Evolutionary conservation across 2,329 filamentous ascomycete genomes (phyloP).

Genomic region (Claviceps spartinae): DNA sequence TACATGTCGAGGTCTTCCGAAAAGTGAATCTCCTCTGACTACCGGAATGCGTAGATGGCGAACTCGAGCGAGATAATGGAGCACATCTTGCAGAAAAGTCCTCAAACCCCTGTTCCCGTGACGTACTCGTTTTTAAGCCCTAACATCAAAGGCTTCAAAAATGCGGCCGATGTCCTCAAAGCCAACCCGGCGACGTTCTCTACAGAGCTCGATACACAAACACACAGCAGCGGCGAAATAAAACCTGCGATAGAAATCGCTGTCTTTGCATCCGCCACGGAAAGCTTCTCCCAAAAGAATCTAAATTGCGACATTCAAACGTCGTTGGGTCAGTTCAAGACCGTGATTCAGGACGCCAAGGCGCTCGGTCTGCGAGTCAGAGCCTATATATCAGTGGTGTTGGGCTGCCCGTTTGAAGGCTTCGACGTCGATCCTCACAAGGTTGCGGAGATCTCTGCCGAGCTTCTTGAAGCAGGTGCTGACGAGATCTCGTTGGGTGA

Average conservation of each 20-base stretch:
- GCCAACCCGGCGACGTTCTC: constrained; percentile 34
- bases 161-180: constrained; percentile 42
- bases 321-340: constrained; percentile 55
- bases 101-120: constrained; percentile 40
- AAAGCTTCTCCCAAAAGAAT: constrained; percentile 68
- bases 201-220: constrained; percentile 33
- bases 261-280: constrained; percentile 71
- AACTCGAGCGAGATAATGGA: constrained; percentile 63
- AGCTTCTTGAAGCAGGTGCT: constrained; percentile 70
- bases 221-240: constrained; percentile 22
- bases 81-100: constrained; percentile 47
- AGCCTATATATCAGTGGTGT: constrained; percentile 67
- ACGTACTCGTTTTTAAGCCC: constrained; percentile 73
- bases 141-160: constrained; percentile 58
- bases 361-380: constrained; percentile 52
- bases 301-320: constrained; percentile 68
- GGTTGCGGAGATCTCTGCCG: constrained; percentile 53
- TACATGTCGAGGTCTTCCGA: not conserved
- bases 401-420: constrained; percentile 67
- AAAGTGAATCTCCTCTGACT: not conserved
- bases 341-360: constrained; percentile 57
- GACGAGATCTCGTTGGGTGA: constrained; percentile 86
- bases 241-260: constrained; percentile 53
- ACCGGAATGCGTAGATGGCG: constrained; percentile 46
- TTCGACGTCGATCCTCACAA: constrained; percentile 48